Conservation (phyloP, 139 green algal genomes). For the Chloropicon primus region DNA sequence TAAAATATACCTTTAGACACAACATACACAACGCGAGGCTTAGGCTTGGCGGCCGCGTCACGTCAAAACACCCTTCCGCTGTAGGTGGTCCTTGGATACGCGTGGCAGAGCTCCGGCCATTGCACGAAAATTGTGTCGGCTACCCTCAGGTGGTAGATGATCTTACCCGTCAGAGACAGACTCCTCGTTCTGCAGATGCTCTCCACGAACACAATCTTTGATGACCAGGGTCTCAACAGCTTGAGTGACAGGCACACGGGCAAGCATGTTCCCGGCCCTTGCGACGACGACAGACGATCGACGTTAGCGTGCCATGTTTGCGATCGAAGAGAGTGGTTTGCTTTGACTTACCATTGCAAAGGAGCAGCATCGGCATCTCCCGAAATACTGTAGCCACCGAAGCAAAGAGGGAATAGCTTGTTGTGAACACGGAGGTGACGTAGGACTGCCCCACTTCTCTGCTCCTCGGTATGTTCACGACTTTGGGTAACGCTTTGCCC, state of each 20-base stretch:
- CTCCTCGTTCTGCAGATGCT: slow-evolving; percentile 60
- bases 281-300: slow-evolving; percentile 46
- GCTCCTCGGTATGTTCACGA: slow-evolving; percentile 50
- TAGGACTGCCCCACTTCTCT: slow-evolving; percentile 71
- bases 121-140: slow-evolving; percentile 56
- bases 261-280: slow-evolving; percentile 78
- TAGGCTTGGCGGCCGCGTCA: neutral
- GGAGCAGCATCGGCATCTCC: neutral
- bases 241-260: slow-evolving; percentile 46
- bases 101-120: slow-evolving; percentile 44
- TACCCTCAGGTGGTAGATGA: slow-evolving; percentile 58
- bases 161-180: slow-evolving; percentile 64
- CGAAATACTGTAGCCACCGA: neutral
- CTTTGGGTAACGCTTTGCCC: neutral
- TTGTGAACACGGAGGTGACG: slow-evolving; percentile 29
- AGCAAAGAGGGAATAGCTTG: neutral
- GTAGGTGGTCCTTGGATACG: slow-evolving; percentile 40
- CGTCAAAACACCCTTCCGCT: slow-evolving; percentile 24
- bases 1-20: too few species aligned
- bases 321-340: neutral
- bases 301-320: neutral
- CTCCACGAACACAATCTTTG: slow-evolving; percentile 67
- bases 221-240: slow-evolving; percentile 20
- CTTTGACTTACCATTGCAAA: slow-evolving; percentile 19
- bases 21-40: too few species aligned